Percentiles rank a stretch among this genome's conserved stretches.
Evolutionary conservation across 2,329 filamentous ascomycete species (phyloP).

Genomic region (Nemania bipapillata): DNA sequence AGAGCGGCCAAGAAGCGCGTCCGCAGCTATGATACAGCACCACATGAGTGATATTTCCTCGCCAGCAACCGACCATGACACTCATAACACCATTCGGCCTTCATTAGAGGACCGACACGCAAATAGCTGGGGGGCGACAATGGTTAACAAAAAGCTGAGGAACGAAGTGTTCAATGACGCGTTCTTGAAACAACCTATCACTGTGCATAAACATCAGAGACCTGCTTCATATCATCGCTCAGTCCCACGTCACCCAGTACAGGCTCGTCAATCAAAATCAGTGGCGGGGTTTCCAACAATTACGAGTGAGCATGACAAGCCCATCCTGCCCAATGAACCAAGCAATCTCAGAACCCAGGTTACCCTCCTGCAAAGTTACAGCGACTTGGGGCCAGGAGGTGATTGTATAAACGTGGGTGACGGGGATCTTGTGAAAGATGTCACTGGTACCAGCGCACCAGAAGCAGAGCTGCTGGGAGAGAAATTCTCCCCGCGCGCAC

Average conservation of each 20-base stretch:
- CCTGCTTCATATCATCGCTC: slow-evolving; percentile 71
- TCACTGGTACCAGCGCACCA: slow-evolving; percentile 72
- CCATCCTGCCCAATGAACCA: slow-evolving; percentile 21
- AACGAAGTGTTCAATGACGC: slow-evolving; percentile 94
- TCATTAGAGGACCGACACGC: slow-evolving; percentile 66
- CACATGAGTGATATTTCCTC: slow-evolving; percentile 39
- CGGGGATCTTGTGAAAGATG: slow-evolving; percentile 60
- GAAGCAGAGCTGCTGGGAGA: slow-evolving; percentile 67
- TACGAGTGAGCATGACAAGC: slow-evolving; percentile 24
- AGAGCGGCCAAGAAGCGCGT: slow-evolving; percentile 54
- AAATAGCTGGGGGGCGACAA: slow-evolving; percentile 87
- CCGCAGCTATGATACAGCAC: slow-evolving; percentile 48
- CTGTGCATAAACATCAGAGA: slow-evolving; percentile 79
- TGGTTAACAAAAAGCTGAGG: slow-evolving; percentile 85
- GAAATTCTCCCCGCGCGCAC: slow-evolving; percentile 57
- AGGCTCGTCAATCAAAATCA: slow-evolving; percentile 59
- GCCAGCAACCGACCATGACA: slow-evolving; percentile 30
- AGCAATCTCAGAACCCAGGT: slow-evolving; percentile 45
- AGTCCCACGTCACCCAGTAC: slow-evolving; percentile 65
- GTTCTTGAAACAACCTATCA: slow-evolving; percentile 84
- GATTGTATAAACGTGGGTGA: slow-evolving; percentile 52
- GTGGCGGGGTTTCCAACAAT: slow-evolving; percentile 47
- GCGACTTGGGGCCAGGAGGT: slow-evolving; percentile 50
- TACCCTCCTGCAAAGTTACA: slow-evolving; percentile 49
- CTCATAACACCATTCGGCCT: slow-evolving; percentile 50